phyloP scores from a whole-genome alignment of 805 yeast species.

The Gaillardinia entomophila region DNA sequence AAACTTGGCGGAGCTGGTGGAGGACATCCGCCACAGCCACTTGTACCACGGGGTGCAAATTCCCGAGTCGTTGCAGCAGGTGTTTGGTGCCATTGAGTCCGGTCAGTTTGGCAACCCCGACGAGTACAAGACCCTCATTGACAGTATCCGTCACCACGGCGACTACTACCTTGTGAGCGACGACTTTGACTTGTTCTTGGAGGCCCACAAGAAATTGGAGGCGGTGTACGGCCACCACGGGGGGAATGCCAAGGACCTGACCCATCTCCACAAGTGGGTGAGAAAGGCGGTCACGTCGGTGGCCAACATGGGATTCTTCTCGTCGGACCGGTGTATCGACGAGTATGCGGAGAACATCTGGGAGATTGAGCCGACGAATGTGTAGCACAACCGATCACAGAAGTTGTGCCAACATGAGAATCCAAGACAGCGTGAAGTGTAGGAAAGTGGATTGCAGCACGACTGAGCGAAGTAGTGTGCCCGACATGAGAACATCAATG shows the following conservation, averaged over 20 bases:
- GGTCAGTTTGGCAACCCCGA: constrained; percentile 69
- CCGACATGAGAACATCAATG: too few species aligned
- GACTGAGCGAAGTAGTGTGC: too few species aligned
- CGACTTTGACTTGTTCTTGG: constrained; percentile 82
- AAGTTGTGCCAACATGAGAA: too few species aligned
- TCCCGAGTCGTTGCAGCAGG: constrained; percentile 56
- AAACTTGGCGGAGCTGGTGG: constrained; percentile 84
- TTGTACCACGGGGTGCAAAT: constrained; percentile 52
- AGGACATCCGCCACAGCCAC: constrained; percentile 74
- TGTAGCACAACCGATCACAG: too few species aligned
- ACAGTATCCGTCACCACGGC: constrained; percentile 65
- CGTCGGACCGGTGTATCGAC: constrained; percentile 83
- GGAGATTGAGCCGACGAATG: constrained; percentile 73
- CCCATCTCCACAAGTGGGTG: constrained; percentile 63
- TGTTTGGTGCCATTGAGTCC: constrained; percentile 58
- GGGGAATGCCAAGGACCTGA: constrained; percentile 37
- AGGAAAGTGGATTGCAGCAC: too few species aligned
- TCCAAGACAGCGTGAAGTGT: too few species aligned
- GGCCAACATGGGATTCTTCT: constrained; percentile 91
- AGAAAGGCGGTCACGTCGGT: constrained; percentile 72
- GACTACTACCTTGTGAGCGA: constrained; percentile 85
- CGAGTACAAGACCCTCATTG: constrained; percentile 64
- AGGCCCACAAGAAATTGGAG: constrained; percentile 75
- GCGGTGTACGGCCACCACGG: constrained; percentile 51
- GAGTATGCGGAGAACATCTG: constrained; percentile 91